Conservation (phyloP, 371 early-diverging fungal genomes). For the Zychaea mexicana region DNA sequence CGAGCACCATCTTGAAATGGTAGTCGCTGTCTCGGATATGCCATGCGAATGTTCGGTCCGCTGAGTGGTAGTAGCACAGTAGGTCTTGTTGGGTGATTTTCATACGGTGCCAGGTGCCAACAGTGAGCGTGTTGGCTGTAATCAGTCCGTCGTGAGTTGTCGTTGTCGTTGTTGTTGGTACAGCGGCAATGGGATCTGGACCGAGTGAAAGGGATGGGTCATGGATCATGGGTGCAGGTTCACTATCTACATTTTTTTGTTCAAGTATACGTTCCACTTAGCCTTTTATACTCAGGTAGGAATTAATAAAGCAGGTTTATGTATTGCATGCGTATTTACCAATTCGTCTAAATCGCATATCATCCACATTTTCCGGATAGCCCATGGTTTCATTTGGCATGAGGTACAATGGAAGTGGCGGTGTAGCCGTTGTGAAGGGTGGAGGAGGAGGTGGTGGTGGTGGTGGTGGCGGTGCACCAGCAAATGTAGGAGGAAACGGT, state of each 20-base stretch:
- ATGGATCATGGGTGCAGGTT: slow-evolving; percentile 7
- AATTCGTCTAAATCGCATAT: slow-evolving; percentile 5
- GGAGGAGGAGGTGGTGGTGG: background rate
- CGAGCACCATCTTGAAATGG: slow-evolving; percentile 72
- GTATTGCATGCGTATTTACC: no score
- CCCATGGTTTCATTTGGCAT: background rate
- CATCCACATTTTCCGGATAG: background rate
- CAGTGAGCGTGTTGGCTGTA: slow-evolving; percentile 28
- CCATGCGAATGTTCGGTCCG: slow-evolving; percentile 68
- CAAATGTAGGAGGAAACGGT: background rate
- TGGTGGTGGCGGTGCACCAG: background rate
- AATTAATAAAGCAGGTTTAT: no score
- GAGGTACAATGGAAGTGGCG: background rate
- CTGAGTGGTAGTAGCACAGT: slow-evolving; percentile 57
- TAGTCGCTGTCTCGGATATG: slow-evolving; percentile 67
- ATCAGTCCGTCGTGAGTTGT: slow-evolving; percentile 4
- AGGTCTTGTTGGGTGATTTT: slow-evolving; percentile 60
- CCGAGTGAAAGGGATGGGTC: slow-evolving; percentile 1
- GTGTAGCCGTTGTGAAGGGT: slow-evolving; percentile 4
- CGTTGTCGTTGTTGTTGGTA: no score
- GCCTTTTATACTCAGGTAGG: no score
- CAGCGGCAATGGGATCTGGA: no score
- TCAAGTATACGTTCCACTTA: background rate
- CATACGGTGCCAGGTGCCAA: slow-evolving; percentile 83
- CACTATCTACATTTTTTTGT: background rate